Conservation (phyloP, 2,329 filamentous ascomycete genomes). For the Arthrobotrys iridis region DNA sequence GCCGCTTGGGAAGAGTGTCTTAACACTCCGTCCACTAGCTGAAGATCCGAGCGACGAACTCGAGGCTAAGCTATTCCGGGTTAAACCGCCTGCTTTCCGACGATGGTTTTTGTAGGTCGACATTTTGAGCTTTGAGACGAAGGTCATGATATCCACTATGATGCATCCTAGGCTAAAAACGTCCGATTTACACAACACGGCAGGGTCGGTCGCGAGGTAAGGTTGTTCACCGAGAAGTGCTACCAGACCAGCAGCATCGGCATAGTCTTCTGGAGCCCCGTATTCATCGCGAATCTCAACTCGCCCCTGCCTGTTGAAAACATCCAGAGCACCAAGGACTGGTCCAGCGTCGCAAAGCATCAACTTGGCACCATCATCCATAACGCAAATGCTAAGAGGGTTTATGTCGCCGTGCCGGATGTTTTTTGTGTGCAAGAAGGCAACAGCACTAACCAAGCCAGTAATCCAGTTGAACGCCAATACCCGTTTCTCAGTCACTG, state of each 20-base stretch:
- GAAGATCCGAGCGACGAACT: conserved; percentile 44
- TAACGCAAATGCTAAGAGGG: conserved; percentile 76
- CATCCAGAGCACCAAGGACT: conserved; percentile 32
- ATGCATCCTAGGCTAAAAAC: conserved; percentile 78
- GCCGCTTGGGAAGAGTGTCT: conserved; percentile 18
- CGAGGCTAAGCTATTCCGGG: conserved; percentile 32
- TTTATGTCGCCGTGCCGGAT: conserved; percentile 75
- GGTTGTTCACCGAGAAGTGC: conserved; percentile 34
- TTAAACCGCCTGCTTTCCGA: conserved; percentile 2
- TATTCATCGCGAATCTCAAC: conserved; percentile 77
- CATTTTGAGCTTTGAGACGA: conserved; percentile 74
- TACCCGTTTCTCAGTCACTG: conserved; percentile 70
- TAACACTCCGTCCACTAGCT: conserved; percentile 28
- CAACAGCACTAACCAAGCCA: conserved; percentile 75
- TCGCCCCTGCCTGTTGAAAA: conserved; percentile 52
- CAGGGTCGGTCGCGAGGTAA: conserved; percentile 27
- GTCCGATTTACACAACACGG: conserved; percentile 65
- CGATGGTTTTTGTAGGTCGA: conserved; percentile 59
- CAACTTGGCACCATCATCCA: conserved; percentile 70
- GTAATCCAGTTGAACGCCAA: conserved; percentile 78
- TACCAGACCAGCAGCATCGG: conserved; percentile 24
- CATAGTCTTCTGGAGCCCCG: conserved; percentile 71
- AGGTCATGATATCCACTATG: conserved; percentile 76
- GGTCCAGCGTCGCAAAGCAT: conserved; percentile 71
- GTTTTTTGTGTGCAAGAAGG: conserved; percentile 73